Conservation (phyloP, 148 eudicot genomes). For the Rhododendron kiyosumense region DNA sequence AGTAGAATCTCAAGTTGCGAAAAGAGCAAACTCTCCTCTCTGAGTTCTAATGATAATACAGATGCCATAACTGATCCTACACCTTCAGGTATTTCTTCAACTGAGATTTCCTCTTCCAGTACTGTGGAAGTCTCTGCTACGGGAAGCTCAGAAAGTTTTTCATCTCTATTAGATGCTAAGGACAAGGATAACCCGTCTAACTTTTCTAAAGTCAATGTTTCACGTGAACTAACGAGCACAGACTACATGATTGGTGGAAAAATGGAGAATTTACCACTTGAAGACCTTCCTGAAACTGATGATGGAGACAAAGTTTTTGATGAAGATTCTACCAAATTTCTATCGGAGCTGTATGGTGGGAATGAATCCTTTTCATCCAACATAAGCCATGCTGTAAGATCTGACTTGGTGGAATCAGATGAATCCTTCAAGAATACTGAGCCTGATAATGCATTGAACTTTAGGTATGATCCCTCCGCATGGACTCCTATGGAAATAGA, state of each 20-base stretch:
- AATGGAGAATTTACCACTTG: conserved; percentile 27
- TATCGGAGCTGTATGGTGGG: conserved; percentile 37
- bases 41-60: not conserved
- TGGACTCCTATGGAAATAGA: conserved; percentile 89
- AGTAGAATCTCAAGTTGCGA: conserved; percentile 2
- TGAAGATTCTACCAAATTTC: conserved; percentile 38
- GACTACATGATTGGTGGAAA: conserved; percentile 26
- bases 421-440: conserved; percentile 11
- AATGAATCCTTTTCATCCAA: conserved; percentile 23
- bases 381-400: conserved; percentile 18
- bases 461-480: conserved; percentile 47
- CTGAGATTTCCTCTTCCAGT: conserved; percentile 6
- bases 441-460: conserved; percentile 18
- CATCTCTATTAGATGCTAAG: conserved; percentile 4
- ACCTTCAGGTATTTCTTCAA: conserved; percentile 10
- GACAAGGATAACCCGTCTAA: conserved; percentile 1
- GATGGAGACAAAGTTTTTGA: conserved; percentile 24
- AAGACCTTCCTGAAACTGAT: conserved; percentile 25
- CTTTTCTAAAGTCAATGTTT: conserved; percentile 3
- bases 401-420: conserved; percentile 7
- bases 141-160: not conserved
- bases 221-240: conserved; percentile 5
- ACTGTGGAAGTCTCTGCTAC: not conserved
- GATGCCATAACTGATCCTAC: conserved; percentile 7
- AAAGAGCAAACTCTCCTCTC: conserved; percentile 9